These are phyloP conservation scores for Amphicarpaea edgeworthii DNA, from an alignment of 306 rosid genomes.

Conservation along the genomic window DNA sequence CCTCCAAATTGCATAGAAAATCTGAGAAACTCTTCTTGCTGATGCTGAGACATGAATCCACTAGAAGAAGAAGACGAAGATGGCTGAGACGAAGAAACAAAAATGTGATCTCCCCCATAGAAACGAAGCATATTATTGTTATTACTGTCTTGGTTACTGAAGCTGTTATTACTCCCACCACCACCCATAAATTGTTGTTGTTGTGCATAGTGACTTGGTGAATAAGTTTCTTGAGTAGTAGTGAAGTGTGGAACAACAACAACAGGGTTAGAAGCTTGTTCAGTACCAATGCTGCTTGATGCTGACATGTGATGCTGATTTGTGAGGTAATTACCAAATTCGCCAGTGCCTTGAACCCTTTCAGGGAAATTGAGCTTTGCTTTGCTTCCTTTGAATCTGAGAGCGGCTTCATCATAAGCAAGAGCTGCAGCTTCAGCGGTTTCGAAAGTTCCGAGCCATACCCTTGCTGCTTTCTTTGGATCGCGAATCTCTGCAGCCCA, in stretches of 20 bases:
- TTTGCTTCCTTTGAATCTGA: constrained; percentile 89
- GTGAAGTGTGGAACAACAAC: constrained; percentile 32
- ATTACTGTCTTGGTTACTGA: constrained; percentile 32
- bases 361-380: constrained; percentile 94
- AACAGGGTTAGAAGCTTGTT: constrained; percentile 32
- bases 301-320: constrained; percentile 33
- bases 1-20: constrained; percentile 60
- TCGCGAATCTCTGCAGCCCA: constrained; percentile 96
- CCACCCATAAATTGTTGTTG: constrained; percentile 27
- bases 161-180: neutral
- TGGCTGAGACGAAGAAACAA: constrained; percentile 18
- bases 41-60: constrained; percentile 43
- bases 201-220: constrained; percentile 38
- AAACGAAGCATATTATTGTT: constrained; percentile 10
- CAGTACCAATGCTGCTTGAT: neutral
- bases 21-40: constrained; percentile 46
- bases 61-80: constrained; percentile 40
- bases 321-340: constrained; percentile 47
- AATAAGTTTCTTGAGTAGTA: constrained; percentile 47
- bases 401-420: constrained; percentile 91
- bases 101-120: constrained; percentile 40
- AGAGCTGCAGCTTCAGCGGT: constrained; percentile 87
- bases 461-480: constrained; percentile 80
- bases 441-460: constrained; percentile 90
- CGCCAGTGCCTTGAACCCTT: constrained; percentile 59